Evolutionary conservation across 2,329 filamentous ascomycete species (phyloP).

Genomic region (Aspergillus pseudoglaucus): DNA sequence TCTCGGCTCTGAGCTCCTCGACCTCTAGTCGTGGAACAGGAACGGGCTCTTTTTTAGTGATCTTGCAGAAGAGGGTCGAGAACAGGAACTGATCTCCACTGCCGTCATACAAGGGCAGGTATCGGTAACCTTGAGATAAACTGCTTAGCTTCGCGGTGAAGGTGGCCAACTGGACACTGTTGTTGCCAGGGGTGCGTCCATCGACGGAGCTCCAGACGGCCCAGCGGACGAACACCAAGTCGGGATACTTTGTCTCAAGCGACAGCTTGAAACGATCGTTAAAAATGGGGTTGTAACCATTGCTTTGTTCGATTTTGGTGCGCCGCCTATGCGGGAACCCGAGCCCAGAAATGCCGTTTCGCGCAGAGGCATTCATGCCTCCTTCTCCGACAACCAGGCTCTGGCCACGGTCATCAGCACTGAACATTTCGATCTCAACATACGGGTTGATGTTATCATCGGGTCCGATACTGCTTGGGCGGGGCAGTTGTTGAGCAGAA

Average conservation of each 20-base stretch:
- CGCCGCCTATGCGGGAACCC: slow-evolving; percentile 69
- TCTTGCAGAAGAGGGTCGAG: slow-evolving; percentile 86
- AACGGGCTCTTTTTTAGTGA: slow-evolving; percentile 57
- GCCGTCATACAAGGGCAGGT: slow-evolving; percentile 79
- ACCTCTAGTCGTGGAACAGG: slow-evolving; percentile 34
- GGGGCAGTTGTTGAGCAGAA: slow-evolving; percentile 89
- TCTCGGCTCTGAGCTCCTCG: slow-evolving; percentile 35
- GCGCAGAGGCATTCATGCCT: slow-evolving; percentile 58
- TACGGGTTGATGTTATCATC: slow-evolving; percentile 82
- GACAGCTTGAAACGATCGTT: slow-evolving; percentile 72
- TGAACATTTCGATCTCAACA: slow-evolving; percentile 89
- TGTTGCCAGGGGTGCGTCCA: slow-evolving; percentile 62
- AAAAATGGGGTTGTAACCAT: slow-evolving; percentile 90
- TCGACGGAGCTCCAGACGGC: slow-evolving; percentile 82
- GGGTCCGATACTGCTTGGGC: slow-evolving; percentile 64
- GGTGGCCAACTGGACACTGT: slow-evolving; percentile 64
- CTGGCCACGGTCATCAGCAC: slow-evolving; percentile 84
- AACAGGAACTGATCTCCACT: slow-evolving; percentile 91
- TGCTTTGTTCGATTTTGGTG: slow-evolving; percentile 74
- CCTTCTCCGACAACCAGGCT: slow-evolving; percentile 62
- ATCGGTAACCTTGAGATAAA: slow-evolving; percentile 86
- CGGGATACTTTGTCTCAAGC: slow-evolving; percentile 87
- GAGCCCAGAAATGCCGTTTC: slow-evolving; percentile 59
- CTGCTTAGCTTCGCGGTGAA: slow-evolving; percentile 90
- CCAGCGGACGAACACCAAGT: slow-evolving; percentile 88